phyloP scores from a whole-genome alignment of 345 rosid genomes.

The Eucalyptus regnans region DNA sequence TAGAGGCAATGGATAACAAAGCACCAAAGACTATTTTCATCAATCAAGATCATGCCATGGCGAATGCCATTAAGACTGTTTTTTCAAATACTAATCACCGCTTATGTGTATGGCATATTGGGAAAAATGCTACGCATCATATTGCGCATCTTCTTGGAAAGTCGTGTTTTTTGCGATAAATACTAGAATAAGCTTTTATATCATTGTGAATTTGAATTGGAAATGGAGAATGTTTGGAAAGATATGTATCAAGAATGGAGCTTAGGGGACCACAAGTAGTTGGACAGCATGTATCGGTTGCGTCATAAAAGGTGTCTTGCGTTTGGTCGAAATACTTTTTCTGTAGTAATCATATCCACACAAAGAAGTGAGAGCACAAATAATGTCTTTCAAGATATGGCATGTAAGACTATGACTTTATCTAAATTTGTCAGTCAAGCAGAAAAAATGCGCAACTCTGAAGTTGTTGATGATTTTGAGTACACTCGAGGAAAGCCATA shows the following conservation, averaged over 20 bases:
- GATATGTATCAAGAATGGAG: too few species aligned
- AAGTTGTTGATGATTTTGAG: too few species aligned
- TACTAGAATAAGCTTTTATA: rapidly evolving
- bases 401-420: rapidly evolving
- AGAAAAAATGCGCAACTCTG: rapidly evolving
- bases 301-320: rapidly evolving
- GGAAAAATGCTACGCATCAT: too few species aligned
- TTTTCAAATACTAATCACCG: rapidly evolving
- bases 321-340: rapidly evolving
- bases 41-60: too few species aligned
- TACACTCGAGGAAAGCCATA: rapidly evolving
- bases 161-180: rapidly evolving
- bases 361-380: too few species aligned
- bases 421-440: rapidly evolving
- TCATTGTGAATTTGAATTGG: too few species aligned
- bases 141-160: rapidly evolving
- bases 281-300: rapidly evolving
- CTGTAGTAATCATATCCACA: rapidly evolving
- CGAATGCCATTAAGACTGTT: rapidly evolving
- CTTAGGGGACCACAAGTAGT: too few species aligned
- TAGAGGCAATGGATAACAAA: rapidly evolving
- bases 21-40: rapidly evolving
- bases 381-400: too few species aligned
- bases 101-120: too few species aligned
- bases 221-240: too few species aligned